phyloP scores from a whole-genome alignment of 805 yeast genomes.

The Kazachstania taianensis region DNA sequence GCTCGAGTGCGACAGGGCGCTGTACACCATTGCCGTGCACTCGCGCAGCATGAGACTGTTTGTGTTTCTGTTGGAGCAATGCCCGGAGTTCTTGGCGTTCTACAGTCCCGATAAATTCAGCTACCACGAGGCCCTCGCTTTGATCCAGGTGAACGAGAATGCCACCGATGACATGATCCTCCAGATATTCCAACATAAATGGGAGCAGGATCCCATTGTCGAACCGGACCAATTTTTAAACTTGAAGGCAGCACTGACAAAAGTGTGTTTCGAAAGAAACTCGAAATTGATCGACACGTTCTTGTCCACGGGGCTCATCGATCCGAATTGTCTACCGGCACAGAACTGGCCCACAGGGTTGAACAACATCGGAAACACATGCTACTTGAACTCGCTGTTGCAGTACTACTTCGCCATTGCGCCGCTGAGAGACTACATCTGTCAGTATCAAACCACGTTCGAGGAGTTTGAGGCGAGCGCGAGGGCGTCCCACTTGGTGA shows the following conservation, averaged over 20 bases:
- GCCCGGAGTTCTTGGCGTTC: conserved; percentile 21
- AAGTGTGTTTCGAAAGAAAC: conserved; percentile 43
- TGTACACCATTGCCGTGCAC: conserved; percentile 49
- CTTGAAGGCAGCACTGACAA: conserved; percentile 47
- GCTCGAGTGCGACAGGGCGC: conserved; percentile 40
- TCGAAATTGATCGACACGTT: conserved; percentile 49
- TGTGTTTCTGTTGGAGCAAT: conserved; percentile 38
- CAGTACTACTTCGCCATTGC: conserved; percentile 83
- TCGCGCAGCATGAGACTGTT: conserved; percentile 50
- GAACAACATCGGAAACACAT: conserved; percentile 91
- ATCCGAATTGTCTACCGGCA: conserved; percentile 47
- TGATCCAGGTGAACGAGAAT: conserved; percentile 39
- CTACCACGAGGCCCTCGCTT: conserved; percentile 35
- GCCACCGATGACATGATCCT: conserved; percentile 44
- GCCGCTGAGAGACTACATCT: conserved; percentile 62
- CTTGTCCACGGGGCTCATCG: conserved; percentile 52
- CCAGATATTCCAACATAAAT: conserved; percentile 25
- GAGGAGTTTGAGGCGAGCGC: conserved; percentile 20
- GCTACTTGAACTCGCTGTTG: conserved; percentile 81
- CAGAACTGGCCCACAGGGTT: conserved; percentile 83
- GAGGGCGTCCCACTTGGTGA: conserved; percentile 12
- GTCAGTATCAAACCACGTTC: conserved; percentile 40
- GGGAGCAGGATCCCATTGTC: conserved; percentile 18
- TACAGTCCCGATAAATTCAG: conserved; percentile 20
- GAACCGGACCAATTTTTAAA: conserved; percentile 40